Evolutionary conservation across 2,329 filamentous ascomycete genomes (phyloP).

Genomic region (Beauveria sp.): DNA sequence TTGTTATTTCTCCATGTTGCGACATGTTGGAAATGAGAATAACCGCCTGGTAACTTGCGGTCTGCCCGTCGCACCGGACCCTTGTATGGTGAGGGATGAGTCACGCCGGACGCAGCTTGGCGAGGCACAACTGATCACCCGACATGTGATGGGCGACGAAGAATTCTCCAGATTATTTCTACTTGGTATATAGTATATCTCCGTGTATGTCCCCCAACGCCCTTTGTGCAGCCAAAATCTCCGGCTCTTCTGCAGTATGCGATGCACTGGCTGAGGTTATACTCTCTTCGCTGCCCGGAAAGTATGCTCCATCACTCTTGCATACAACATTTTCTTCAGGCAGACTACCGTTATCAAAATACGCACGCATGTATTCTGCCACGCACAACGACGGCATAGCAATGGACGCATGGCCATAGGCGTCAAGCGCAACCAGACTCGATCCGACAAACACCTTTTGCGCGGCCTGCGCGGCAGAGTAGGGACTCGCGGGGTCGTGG

Average conservation of each 20-base stretch:
- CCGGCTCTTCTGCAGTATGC: constrained; percentile 7
- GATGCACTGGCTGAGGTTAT: too few species aligned
- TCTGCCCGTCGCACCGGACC: neutral
- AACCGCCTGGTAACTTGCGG: too few species aligned
- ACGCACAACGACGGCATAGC: constrained; percentile 30
- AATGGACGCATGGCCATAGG: constrained; percentile 35
- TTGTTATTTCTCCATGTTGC: neutral
- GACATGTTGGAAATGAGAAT: neutral
- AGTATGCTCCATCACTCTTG: constrained; percentile 32
- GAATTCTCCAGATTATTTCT: neutral
- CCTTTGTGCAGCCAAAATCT: constrained; percentile 11
- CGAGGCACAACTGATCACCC: neutral
- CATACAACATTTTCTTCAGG: constrained; percentile 29
- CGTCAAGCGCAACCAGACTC: constrained; percentile 32
- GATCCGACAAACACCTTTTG: constrained; percentile 29
- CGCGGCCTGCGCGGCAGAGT: constrained; percentile 30
- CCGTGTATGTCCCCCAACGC: neutral
- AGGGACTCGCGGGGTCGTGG: constrained; percentile 43
- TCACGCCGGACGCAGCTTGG: neutral
- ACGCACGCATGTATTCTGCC: constrained; percentile 27
- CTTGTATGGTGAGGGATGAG: neutral
- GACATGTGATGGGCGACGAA: neutral
- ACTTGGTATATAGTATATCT: neutral
- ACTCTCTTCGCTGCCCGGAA: constrained; percentile 21
- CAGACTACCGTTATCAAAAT: constrained; percentile 30